These are phyloP conservation scores for Fusarium dimerum DNA, from an alignment of 2,329 filamentous ascomycete species.

Conservation along the genomic window DNA sequence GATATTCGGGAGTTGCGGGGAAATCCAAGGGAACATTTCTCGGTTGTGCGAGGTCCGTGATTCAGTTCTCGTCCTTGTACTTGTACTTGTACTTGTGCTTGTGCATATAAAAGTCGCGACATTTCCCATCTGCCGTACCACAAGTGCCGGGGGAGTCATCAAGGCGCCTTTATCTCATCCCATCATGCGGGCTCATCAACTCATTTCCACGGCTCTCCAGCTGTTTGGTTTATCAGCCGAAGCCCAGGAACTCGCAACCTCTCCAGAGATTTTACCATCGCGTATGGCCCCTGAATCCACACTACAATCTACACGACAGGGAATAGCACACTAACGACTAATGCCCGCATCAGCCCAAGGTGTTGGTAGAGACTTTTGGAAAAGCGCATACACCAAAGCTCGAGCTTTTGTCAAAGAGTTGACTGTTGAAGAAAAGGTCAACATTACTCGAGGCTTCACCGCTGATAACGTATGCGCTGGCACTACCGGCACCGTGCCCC, in stretches of 20 bases:
- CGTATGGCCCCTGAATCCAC: constrained; percentile 10
- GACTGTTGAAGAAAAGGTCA: constrained; percentile 66
- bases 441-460: constrained; percentile 53
- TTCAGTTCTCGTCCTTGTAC: no score
- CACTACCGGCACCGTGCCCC: constrained; percentile 47
- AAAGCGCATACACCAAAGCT: constrained; percentile 59
- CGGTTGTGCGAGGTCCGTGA: background rate
- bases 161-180: background rate
- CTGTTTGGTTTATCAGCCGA: background rate
- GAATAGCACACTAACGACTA: constrained; percentile 6
- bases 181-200: constrained; percentile 10
- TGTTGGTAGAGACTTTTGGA: constrained; percentile 46
- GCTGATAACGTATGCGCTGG: constrained; percentile 52
- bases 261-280: constrained; percentile 10
- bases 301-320: no score
- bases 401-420: constrained; percentile 58
- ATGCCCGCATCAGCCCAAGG: constrained; percentile 8
- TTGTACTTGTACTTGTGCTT: no score
- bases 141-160: background rate
- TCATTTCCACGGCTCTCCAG: constrained; percentile 10
- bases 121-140: no score
- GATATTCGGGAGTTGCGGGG: background rate
- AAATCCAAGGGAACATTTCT: background rate
- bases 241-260: background rate
- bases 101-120: no score